These are phyloP conservation scores for Penicillium brasilianum DNA, from an alignment of 2,329 filamentous ascomycete species.

Conservation along the genomic window DNA sequence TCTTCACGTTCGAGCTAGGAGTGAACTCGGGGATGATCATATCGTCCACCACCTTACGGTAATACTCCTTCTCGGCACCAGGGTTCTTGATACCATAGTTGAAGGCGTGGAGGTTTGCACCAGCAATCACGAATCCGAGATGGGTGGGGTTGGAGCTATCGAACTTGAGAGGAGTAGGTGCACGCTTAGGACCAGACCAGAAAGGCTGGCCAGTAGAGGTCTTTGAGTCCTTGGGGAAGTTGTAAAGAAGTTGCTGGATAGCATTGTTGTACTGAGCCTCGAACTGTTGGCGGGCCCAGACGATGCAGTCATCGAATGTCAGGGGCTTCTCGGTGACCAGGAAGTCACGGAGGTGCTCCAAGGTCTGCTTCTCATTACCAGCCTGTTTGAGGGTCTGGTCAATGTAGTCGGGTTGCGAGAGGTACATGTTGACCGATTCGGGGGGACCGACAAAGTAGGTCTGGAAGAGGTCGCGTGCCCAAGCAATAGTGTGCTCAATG, in stretches of 20 bases:
- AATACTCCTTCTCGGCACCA: slow-evolving; percentile 70
- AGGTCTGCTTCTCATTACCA: slow-evolving; percentile 90
- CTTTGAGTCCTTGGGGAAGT: slow-evolving; percentile 92
- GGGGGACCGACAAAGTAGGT: slow-evolving; percentile 90
- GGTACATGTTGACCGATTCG: slow-evolving; percentile 91
- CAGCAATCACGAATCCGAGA: slow-evolving; percentile 84
- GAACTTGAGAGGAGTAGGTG: slow-evolving; percentile 89
- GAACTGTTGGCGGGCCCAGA: slow-evolving; percentile 91
- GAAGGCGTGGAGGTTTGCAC: slow-evolving; percentile 91
- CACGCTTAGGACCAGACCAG: slow-evolving; percentile 98
- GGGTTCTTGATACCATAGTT: slow-evolving; percentile 97
- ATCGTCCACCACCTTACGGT: slow-evolving; percentile 79
- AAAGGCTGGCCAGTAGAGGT: slow-evolving; percentile 89
- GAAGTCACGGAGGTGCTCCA: slow-evolving; percentile 88
- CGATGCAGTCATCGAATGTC: slow-evolving; percentile 93
- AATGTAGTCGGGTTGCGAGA: slow-evolving; percentile 89
- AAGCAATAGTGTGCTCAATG: slow-evolving; percentile 98
- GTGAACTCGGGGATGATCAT: slow-evolving; percentile 96
- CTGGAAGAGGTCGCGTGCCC: slow-evolving; percentile 96
- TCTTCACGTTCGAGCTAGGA: slow-evolving; percentile 89
- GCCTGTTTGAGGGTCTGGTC: slow-evolving; percentile 86
- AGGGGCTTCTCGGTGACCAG: slow-evolving; percentile 89
- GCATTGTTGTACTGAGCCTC: slow-evolving; percentile 97
- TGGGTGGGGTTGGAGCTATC: slow-evolving; percentile 84
- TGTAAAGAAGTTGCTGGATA: slow-evolving; percentile 92